These are phyloP conservation scores for Erythrophleum fordii DNA, from an alignment of 306 rosid genomes.

Conservation along the genomic window DNA sequence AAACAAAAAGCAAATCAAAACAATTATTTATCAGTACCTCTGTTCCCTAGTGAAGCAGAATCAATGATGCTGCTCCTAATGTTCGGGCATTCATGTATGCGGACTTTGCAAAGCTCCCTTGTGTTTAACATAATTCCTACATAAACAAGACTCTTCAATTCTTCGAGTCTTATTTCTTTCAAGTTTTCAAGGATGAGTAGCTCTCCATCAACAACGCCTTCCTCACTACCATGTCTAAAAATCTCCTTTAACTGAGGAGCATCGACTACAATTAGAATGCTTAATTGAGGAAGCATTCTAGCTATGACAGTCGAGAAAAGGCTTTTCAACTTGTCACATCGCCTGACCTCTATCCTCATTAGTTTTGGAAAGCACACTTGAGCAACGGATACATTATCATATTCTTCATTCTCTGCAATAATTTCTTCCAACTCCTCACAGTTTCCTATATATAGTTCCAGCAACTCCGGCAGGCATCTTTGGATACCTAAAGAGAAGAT, in stretches of 20 bases:
- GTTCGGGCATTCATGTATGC: background rate
- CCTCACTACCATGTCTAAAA: background rate
- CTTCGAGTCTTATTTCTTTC: background rate
- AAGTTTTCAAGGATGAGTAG: background rate
- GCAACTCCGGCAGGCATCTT: slow-evolving; percentile 9
- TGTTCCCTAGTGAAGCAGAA: background rate
- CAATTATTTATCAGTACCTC: background rate
- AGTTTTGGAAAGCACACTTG: slow-evolving; percentile 8
- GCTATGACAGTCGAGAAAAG: slow-evolving; percentile 12
- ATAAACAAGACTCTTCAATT: background rate
- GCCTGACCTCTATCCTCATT: background rate
- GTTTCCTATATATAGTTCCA: background rate
- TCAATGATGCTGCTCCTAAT: background rate
- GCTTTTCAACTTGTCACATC: slow-evolving; percentile 21
- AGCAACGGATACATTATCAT: background rate
- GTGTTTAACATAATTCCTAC: background rate
- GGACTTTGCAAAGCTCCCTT: background rate
- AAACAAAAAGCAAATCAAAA: background rate
- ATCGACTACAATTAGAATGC: background rate
- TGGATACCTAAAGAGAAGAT: background rate
- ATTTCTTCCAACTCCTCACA: slow-evolving; percentile 34
- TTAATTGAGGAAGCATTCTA: slow-evolving; percentile 8
- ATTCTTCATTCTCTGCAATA: background rate
- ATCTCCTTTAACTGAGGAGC: slow-evolving; percentile 3
- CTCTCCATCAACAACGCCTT: background rate